phyloP scores from a whole-genome alignment of 257 asterid genomes.

The Verbascum thapsus region DNA sequence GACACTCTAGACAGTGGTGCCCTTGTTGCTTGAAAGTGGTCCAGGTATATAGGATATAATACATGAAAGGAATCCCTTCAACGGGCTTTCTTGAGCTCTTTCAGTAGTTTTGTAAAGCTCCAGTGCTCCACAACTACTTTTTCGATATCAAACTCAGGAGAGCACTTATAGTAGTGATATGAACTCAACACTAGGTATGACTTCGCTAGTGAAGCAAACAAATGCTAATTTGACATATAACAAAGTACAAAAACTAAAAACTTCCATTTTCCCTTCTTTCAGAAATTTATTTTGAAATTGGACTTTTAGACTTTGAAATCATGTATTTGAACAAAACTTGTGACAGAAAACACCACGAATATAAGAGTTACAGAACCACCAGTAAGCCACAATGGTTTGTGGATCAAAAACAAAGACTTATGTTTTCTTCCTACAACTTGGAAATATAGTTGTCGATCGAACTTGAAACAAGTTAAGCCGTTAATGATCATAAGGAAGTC shows the following conservation, averaged over 20 bases:
- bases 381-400: background rate
- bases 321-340: background rate
- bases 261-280: background rate
- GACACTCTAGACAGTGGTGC: background rate
- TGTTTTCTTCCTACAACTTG: background rate
- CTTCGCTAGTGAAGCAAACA: too few relatives aligned
- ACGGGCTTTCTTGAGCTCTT: too few relatives aligned
- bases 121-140: too few relatives aligned
- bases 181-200: too few relatives aligned
- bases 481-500: constrained; percentile 2
- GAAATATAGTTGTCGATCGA: background rate
- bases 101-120: too few relatives aligned
- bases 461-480: background rate
- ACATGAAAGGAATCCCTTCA: too few relatives aligned
- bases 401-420: too few relatives aligned
- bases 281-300: background rate
- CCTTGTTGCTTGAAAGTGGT: too few relatives aligned
- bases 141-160: too few relatives aligned
- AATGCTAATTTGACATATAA: too few relatives aligned
- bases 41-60: too few relatives aligned
- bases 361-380: background rate
- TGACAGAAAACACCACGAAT: background rate
- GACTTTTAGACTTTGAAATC: background rate
- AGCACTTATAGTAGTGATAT: too few relatives aligned
- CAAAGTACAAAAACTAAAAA: background rate